A percentile compares a stretch with the other conserved stretches of the same genome.
Conservation (phyloP, 208 protist genomes). For the Acanthamoeba culbertsoni region DNA sequence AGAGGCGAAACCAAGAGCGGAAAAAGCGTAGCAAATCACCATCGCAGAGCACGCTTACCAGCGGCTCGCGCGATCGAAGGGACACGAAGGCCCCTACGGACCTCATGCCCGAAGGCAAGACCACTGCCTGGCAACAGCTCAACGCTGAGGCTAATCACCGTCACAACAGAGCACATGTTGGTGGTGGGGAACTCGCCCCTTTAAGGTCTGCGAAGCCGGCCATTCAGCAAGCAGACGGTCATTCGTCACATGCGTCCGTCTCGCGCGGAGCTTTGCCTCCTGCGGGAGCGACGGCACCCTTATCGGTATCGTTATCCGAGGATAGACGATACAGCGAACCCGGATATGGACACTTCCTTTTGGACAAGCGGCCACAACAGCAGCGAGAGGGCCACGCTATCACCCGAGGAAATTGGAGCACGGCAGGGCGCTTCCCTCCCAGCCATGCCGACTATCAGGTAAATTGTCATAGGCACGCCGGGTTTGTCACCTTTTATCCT, state of each 20-base stretch:
- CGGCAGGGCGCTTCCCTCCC: no score
- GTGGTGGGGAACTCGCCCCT: neutral
- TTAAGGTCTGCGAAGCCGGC: no score
- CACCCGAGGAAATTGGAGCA: neutral
- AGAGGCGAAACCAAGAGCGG: neutral
- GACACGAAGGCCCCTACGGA: neutral
- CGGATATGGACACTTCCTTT: neutral
- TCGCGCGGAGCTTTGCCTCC: neutral
- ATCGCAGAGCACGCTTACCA: neutral
- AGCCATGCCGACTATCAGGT: no score
- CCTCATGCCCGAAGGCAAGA: conserved; percentile 32
- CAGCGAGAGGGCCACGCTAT: neutral
- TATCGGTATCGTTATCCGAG: no score
- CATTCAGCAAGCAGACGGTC: no score
- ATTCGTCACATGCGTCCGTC: no score
- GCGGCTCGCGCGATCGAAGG: neutral
- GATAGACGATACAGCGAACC: neutral
- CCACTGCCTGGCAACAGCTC: conserved; percentile 5
- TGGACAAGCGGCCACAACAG: neutral
- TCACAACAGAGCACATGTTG: neutral
- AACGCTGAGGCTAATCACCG: neutral
- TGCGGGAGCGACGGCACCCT: neutral
- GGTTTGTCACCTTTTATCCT: no score
- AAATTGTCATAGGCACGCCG: no score
- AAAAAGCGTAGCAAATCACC: neutral